phyloP scores from a whole-genome alignment of 768 basidiomycete genomes.

The Galerina marginata region DNA sequence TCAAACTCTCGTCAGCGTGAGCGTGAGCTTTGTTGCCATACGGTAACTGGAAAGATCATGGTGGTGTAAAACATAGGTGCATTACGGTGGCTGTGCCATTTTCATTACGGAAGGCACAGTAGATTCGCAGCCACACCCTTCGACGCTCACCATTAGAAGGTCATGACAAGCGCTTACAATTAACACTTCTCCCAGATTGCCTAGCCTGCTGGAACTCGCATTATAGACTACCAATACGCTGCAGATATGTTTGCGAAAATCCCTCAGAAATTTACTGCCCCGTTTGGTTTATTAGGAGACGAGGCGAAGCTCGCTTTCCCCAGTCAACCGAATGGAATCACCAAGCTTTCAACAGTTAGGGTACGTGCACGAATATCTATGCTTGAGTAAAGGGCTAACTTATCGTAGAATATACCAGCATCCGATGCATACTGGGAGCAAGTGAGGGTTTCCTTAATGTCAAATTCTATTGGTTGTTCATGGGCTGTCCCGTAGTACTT shows the following conservation, averaged over 20 bases:
- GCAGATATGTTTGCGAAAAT: constrained; percentile 65
- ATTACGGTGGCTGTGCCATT: constrained; percentile 20
- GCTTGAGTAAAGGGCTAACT: constrained; percentile 2
- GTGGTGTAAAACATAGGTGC: not conserved
- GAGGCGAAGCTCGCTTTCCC: constrained; percentile 91
- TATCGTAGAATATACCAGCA: constrained; percentile 68
- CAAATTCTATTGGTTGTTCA: not conserved
- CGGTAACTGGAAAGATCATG: not conserved
- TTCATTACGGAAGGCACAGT: not conserved
- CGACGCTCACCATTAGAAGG: no score
- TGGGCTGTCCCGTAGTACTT: constrained; percentile 61
- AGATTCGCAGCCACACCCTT: no score
- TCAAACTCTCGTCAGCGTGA: not conserved
- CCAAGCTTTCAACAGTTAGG: constrained; percentile 72
- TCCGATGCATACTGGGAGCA: constrained; percentile 92
- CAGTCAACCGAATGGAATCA: constrained; percentile 79
- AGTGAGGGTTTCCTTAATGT: constrained; percentile 45
- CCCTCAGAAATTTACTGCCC: constrained; percentile 73
- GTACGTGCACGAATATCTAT: constrained; percentile 49
- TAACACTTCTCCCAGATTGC: no score
- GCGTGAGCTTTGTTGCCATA: not conserved
- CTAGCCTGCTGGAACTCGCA: no score
- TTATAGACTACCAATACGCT: no score
- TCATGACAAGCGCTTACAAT: no score
- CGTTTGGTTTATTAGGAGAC: constrained; percentile 81